Evolutionary conservation across 2,329 filamentous ascomycete species (phyloP).

Genomic region (Aspergillus fumigatiaffinis): DNA sequence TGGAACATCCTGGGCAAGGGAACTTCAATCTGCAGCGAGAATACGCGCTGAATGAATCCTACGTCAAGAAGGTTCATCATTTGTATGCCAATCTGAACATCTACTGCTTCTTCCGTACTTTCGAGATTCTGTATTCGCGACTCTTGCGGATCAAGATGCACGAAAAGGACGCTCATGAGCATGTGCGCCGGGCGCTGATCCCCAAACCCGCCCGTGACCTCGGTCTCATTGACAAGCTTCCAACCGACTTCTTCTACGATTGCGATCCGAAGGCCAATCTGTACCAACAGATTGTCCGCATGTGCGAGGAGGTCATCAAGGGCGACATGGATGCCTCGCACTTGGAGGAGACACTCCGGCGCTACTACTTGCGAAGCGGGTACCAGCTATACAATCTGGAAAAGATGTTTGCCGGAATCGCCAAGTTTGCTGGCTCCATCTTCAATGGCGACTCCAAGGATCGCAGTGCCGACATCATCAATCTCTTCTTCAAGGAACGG

Average conservation of each 20-base stretch:
- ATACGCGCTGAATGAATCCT: conserved; percentile 73
- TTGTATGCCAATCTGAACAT: conserved; percentile 89
- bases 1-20: conserved; percentile 53
- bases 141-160: conserved; percentile 79
- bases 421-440: conserved; percentile 76
- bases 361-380: conserved; percentile 84
- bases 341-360: conserved; percentile 85
- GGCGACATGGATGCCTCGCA: conserved; percentile 76
- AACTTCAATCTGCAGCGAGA: conserved; percentile 59
- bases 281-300: conserved; percentile 78
- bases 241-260: conserved; percentile 68
- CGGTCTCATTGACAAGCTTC: conserved; percentile 74
- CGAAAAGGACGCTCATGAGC: conserved; percentile 66
- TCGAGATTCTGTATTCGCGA: conserved; percentile 84
- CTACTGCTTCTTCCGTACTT: conserved; percentile 91
- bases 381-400: conserved; percentile 94
- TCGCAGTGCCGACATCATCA: conserved; percentile 85
- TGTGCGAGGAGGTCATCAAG: conserved; percentile 82
- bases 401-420: conserved; percentile 77
- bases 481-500: conserved; percentile 78
- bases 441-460: conserved; percentile 85
- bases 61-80: conserved; percentile 76
- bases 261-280: conserved; percentile 64
- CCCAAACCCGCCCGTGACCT: conserved; percentile 80
- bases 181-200: conserved; percentile 68